phyloP scores from a whole-genome alignment of 129 eudicot species.

The Flaveria robusta region DNA sequence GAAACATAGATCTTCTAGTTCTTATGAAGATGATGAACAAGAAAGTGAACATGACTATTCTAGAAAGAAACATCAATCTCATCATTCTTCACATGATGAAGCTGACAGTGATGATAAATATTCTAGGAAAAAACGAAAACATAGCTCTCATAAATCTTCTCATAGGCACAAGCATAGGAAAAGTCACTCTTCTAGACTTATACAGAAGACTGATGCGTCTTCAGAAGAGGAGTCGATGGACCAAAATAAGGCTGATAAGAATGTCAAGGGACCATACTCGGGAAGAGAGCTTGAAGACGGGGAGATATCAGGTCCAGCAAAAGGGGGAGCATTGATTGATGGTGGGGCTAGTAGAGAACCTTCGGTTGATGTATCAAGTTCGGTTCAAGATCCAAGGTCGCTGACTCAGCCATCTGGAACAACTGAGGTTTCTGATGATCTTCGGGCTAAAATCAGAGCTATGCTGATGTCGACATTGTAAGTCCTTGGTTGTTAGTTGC shows the following conservation, averaged over 20 bases:
- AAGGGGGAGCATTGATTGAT: slow-evolving; percentile 30
- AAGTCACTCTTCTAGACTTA: slow-evolving; percentile 48
- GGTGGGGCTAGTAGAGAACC: slow-evolving; percentile 54
- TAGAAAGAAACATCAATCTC: slow-evolving; percentile 56
- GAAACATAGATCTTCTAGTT: slow-evolving; percentile 43
- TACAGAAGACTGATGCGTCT: slow-evolving; percentile 37
- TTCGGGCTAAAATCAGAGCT: slow-evolving; percentile 90
- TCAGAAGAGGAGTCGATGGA: slow-evolving; percentile 44
- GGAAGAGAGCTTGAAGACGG: slow-evolving; percentile 74
- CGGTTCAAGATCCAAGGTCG: slow-evolving; percentile 43
- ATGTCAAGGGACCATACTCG: slow-evolving; percentile 31
- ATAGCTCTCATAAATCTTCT: slow-evolving; percentile 55
- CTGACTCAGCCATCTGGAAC: slow-evolving; percentile 51
- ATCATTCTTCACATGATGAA: slow-evolving; percentile 44
- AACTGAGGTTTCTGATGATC: slow-evolving; percentile 77
- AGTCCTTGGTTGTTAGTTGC: slow-evolving; percentile 24
- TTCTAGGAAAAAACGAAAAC: slow-evolving; percentile 50
- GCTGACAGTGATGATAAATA: slow-evolving; percentile 35
- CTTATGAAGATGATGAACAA: slow-evolving; percentile 40
- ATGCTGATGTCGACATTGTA: slow-evolving; percentile 79
- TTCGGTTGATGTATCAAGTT: slow-evolving; percentile 46
- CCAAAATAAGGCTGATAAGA: slow-evolving; percentile 24
- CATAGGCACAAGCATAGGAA: slow-evolving; percentile 47
- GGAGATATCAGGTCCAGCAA: slow-evolving; percentile 57
- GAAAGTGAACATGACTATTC: slow-evolving; percentile 34